Evolutionary conservation across 345 rosid species (phyloP).

Genomic region (Lepidium didymum): DNA sequence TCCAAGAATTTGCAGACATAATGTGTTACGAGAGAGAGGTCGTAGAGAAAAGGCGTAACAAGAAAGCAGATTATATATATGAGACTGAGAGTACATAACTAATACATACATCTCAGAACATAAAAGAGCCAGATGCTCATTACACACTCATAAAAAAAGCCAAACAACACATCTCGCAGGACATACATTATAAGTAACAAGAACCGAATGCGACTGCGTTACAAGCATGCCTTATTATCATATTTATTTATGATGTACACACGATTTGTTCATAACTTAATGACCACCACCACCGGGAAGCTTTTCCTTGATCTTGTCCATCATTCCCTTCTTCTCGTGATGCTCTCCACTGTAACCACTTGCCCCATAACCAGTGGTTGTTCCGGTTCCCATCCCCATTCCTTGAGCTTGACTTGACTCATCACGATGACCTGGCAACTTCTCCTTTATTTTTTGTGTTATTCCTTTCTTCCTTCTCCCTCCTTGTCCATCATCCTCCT

Average conservation of each 20-base stretch:
- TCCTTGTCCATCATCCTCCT: constrained; percentile 68
- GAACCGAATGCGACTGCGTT: constrained; percentile 8
- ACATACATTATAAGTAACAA: constrained; percentile 3
- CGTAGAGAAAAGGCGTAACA: not conserved
- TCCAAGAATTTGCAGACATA: too few relatives aligned
- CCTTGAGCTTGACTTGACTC: constrained; percentile 31
- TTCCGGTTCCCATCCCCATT: constrained; percentile 9
- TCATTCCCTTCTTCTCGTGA: constrained; percentile 55
- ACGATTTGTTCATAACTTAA: not conserved
- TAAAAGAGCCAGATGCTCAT: constrained; percentile 11
- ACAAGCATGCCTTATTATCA: not conserved
- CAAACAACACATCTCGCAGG: not conserved
- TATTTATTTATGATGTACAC: not conserved
- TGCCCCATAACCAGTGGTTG: constrained; percentile 25
- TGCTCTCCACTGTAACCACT: constrained; percentile 18
- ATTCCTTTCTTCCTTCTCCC: constrained; percentile 68
- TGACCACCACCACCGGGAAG: constrained; percentile 43
- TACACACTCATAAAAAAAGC: not conserved
- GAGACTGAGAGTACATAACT: not conserved
- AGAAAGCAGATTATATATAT: not conserved
- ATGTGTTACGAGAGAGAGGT: not conserved
- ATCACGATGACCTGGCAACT: constrained; percentile 39
- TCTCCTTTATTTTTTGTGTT: constrained; percentile 49
- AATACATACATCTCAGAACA: not conserved
- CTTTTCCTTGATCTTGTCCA: constrained; percentile 68